These are phyloP conservation scores for Aspergillus luchuensis DNA, from an alignment of 2,329 filamentous ascomycete species.

Conservation along the genomic window DNA sequence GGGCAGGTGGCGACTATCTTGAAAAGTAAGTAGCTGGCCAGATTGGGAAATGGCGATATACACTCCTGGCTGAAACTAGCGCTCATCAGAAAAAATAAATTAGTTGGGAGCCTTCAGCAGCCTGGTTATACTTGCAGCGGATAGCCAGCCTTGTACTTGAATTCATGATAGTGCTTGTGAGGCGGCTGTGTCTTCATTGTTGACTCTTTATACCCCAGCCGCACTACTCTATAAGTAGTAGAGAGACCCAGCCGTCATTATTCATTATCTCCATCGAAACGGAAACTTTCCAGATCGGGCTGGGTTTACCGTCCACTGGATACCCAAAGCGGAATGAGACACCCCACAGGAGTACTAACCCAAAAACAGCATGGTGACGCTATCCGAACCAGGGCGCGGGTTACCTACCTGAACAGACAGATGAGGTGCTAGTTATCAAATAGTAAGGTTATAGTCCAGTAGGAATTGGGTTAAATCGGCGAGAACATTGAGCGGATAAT, in stretches of 20 bases:
- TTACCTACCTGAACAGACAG: no score
- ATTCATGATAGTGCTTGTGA: no score
- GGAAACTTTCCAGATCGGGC: conserved; percentile 13
- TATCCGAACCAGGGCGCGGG: not conserved
- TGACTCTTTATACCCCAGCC: not conserved
- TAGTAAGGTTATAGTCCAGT: not conserved
- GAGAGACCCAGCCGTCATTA: no score
- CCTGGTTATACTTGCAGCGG: no score
- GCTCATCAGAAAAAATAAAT: not conserved
- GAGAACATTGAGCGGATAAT: not conserved
- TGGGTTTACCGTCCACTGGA: not conserved
- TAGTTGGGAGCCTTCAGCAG: no score
- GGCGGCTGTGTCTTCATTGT: not conserved
- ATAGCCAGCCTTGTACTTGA: no score
- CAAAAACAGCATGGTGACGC: not conserved
- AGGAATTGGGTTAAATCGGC: not conserved
- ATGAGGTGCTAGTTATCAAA: not conserved
- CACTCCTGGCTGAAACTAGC: not conserved
- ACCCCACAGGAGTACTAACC: not conserved
- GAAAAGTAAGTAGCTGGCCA: not conserved
- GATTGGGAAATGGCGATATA: not conserved
- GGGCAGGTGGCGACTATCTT: not conserved
- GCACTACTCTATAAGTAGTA: not conserved
- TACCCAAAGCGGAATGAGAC: conserved; percentile 2
- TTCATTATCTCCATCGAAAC: not conserved